Percentiles rank a stretch among this genome's conserved stretches.
These are phyloP conservation scores for Liriodendron chinense DNA, from an alignment of 164 flowering plant genomes.

Conservation along the genomic window DNA sequence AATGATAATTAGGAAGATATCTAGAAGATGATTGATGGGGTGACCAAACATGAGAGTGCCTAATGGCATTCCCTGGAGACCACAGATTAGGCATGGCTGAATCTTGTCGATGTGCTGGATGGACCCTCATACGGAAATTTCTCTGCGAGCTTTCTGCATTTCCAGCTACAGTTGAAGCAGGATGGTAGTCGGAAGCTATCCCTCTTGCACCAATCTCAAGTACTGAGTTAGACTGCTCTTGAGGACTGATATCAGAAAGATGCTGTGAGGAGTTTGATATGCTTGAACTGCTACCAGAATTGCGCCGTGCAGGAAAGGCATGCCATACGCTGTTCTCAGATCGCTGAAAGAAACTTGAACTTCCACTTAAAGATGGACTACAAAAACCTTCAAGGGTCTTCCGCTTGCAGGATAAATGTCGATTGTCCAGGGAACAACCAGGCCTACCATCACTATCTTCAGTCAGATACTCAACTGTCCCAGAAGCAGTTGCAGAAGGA, in stretches of 20 bases:
- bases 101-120: conserved; percentile 26
- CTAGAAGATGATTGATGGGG: conserved; percentile 27
- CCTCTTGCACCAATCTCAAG: conserved; percentile 28
- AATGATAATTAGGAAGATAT: conserved; percentile 22
- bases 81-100: conserved; percentile 30
- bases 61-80: conserved; percentile 17
- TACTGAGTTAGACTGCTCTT: conserved; percentile 33
- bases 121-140: conserved; percentile 35
- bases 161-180: conserved; percentile 23
- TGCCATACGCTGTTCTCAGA: conserved; percentile 48
- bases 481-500: conserved; percentile 35
- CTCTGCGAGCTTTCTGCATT: conserved; percentile 37
- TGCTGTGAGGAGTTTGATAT: conserved; percentile 26
- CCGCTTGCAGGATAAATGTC: conserved; percentile 67
- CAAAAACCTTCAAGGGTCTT: conserved; percentile 61
- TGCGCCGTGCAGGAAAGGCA: conserved; percentile 25
- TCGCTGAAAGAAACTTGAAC: conserved; percentile 33
- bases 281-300: conserved; percentile 28
- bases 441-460: conserved; percentile 51
- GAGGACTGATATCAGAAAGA: conserved; percentile 15
- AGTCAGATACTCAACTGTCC: conserved; percentile 32
- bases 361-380: conserved; percentile 60
- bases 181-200: conserved; percentile 26
- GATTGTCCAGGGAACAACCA: conserved; percentile 52
- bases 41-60: conserved; percentile 25